Evolutionary conservation across 164 flowering plant genomes (phyloP), one percentile per base, ranked within the genome.

Genomic region (Stephania cephalantha): DNA sequence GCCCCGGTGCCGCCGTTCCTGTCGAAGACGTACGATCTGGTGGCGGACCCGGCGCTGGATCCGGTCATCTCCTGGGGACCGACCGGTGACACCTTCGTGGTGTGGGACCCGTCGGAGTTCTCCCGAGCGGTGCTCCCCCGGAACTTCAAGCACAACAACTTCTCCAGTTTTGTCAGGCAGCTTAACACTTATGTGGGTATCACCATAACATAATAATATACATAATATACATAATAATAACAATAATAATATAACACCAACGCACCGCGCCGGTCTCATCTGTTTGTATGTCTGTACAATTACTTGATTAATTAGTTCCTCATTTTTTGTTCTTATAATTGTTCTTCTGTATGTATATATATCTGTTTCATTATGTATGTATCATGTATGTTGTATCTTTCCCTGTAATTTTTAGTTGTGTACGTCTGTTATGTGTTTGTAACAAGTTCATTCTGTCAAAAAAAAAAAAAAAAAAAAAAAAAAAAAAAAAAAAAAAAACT

Each of bases 141-240:
- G 78, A 87, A 92, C 76, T 94, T 94, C 88, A 94, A 94, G 90
- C 98, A 94, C 89, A 90, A 86, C 85, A 94, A 94, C 79, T 92
- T 92, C 88, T 92, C 98, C 82, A 94, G 97, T 79, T 94, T 94
- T 79, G 95, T 92, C 71, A 87, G 98, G 29, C 98, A 94, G 84
- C 95, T 94, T 13, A 94, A 94, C 84, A 90, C 97, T 81, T 94
- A 92, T 85, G 98, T 94, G 95, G 90, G 98, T 92, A 90, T 83
- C 76, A 76, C 79, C 68, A 75, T 63, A 73, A 35, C 4, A 35
- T 35, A 35, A 0, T 25, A 25, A 25, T 25, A 25, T n/a, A n/a
- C n/a, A n/a, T n/a, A n/a, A n/a, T n/a, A n/a, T n/a, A n/a, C n/a
- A 0, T 25, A 25, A 0, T 25, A 25, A 25, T 25, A 25, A 25